Percentiles rank a stretch among this genome's conserved stretches.
Conservation (phyloP, 1,284 basidiomycete species). For the Porogramme epimiltina region DNA sequence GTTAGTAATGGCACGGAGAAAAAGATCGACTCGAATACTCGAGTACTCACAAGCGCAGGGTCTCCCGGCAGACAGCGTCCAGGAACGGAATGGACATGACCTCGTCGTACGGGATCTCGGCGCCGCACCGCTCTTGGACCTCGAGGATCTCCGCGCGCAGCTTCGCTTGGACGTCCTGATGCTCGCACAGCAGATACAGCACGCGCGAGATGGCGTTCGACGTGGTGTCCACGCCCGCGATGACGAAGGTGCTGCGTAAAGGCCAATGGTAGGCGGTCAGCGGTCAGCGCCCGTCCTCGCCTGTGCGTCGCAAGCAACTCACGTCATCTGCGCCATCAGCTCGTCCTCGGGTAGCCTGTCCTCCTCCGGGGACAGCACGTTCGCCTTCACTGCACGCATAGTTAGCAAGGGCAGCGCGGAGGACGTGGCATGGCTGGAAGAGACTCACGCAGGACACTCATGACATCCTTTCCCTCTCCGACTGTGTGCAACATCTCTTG, state of each 20-base stretch:
- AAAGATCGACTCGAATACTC: neutral
- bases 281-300: no score
- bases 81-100: slow-evolving; percentile 31
- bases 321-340: slow-evolving; percentile 29
- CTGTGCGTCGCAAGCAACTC: no score
- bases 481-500: slow-evolving; percentile 21
- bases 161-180: slow-evolving; percentile 12
- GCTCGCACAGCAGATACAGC: slow-evolving; percentile 21
- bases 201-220: slow-evolving; percentile 31
- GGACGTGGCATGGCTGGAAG: no score
- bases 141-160: slow-evolving; percentile 27
- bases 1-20: no score
- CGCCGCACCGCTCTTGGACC: slow-evolving; percentile 29
- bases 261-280: no score
- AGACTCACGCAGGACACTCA: slow-evolving; percentile 1
- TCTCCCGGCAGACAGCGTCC: slow-evolving; percentile 36
- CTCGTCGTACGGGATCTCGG: slow-evolving; percentile 28
- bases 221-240: slow-evolving; percentile 33
- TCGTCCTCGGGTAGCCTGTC: slow-evolving; percentile 19
- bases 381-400: slow-evolving; percentile 36
- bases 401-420: no score
- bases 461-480: slow-evolving; percentile 32
- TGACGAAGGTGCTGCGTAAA: slow-evolving; percentile 23
- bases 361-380: slow-evolving; percentile 23
- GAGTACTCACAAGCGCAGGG: slow-evolving; percentile 18